Evolutionary conservation across 2,329 filamentous ascomycete genomes (phyloP), one percentile per base, ranked within the genome.

Genomic region (Endothia cerciana): DNA sequence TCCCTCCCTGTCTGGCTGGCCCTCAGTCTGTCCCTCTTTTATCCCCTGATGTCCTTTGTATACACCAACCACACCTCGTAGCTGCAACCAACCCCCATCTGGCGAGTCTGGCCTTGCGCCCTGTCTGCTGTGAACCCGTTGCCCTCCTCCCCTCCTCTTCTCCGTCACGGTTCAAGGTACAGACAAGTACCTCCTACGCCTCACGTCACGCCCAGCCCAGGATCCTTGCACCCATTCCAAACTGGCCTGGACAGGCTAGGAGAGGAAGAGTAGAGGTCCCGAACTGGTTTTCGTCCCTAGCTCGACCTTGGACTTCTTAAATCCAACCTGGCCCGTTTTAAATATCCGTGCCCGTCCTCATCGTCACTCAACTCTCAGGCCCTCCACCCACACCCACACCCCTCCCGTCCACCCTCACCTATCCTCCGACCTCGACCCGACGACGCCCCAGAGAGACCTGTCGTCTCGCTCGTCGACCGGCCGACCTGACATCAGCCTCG

Each of bases 401-500:
- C 11, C 33, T 45, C 49, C 36, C 22, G 19, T 19, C 57, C 57
- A 19, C 36, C 56, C 38, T 64, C 25, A 57, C 41, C 56, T 36
- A 43, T 13, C 38, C 17, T 45, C 28, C 45, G 45, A 30, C 56
- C 40, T 17, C 59, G 33, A 61, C 25, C 47, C 45, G 45, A 25
- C 45, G 45, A 25, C n/a, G 4, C 17, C 33, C 22, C 30, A 49
- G 30, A 43, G 19, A n/a, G 59, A 40, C 3, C 36, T 40, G 25
- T 28, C 45, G 33, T 36, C 55, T 43, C 40, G 38, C 22, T 38
- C 30, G 17, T 38, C n/a, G 10, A n/a, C 55, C 38, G 53, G 30
- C 62, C 43, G 47, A 56, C 55, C 56, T 65, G 51, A 56, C 58
- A 41, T 41, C 47, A n/a, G 6, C 55, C n/a, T 60, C 65, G 64